A percentile compares a stretch with the other conserved stretches of the same genome.
Evolutionary conservation across 176 grass and related monocot genomes (phyloP).

Genomic region (Neostapfia colusana): DNA sequence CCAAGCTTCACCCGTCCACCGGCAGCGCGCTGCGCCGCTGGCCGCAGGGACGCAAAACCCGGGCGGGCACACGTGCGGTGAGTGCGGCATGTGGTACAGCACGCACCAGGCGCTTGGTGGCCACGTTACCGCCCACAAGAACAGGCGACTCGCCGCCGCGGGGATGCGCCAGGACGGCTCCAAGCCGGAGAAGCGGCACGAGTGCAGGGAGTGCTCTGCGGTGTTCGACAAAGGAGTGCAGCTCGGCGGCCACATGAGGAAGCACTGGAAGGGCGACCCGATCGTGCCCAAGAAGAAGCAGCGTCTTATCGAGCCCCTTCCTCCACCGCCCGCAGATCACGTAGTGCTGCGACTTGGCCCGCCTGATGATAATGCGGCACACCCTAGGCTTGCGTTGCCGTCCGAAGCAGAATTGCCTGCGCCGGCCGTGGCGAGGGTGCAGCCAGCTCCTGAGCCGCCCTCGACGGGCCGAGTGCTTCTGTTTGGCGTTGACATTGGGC

Average conservation of each 20-base stretch:
- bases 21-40: neutral
- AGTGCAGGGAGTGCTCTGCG: neutral
- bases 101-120: conserved; percentile 48
- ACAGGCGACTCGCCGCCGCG: conserved; percentile 2
- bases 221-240: conserved; percentile 3
- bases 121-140: conserved; percentile 42
- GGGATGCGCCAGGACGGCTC: neutral
- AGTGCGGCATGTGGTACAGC: neutral
- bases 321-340: neutral
- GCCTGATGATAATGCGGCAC: neutral
- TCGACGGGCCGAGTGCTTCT: neutral
- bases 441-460: neutral
- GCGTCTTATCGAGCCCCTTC: neutral
- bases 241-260: conserved; percentile 57
- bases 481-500: conserved; percentile 37
- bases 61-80: neutral
- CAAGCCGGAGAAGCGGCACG: conserved; percentile 18
- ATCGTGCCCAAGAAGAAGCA: conserved; percentile 17
- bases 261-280: conserved; percentile 17
- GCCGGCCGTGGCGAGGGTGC: neutral
- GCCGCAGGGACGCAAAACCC: neutral
- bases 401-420: neutral
- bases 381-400: neutral
- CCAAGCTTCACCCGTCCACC: neutral
- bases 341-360: neutral